phyloP scores from a whole-genome alignment of 768 basidiomycete genomes.

The Stropharia rugosoannulata region DNA sequence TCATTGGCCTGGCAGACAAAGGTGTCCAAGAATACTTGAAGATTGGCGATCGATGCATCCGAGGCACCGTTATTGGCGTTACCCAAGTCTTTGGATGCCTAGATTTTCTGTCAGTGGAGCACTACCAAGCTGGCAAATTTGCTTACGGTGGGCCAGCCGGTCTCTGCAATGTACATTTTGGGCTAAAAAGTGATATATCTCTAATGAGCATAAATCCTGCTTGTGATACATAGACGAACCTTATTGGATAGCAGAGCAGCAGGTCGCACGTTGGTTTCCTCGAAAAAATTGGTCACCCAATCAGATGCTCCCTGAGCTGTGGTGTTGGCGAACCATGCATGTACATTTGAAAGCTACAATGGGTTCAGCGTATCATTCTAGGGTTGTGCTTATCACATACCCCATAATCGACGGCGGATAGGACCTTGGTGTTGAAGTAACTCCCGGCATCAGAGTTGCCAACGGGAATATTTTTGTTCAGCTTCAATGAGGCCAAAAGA shows the following conservation, averaged over 20 bases:
- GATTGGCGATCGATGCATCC: slow-evolving; percentile 54
- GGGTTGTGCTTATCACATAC: slow-evolving; percentile 33
- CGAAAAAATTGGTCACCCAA: slow-evolving; percentile 85
- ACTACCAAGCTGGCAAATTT: not conserved
- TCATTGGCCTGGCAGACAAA: slow-evolving; percentile 89
- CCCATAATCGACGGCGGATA: slow-evolving; percentile 65
- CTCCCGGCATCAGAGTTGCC: slow-evolving; percentile 88
- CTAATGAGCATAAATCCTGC: not conserved
- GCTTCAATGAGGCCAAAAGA: slow-evolving; percentile 51
- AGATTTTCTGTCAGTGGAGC: not conserved
- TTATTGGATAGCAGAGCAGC: slow-evolving; percentile 63
- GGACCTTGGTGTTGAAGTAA: slow-evolving; percentile 71
- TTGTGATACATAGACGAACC: slow-evolving; percentile 12
- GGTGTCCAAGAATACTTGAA: slow-evolving; percentile 78
- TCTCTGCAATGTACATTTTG: slow-evolving; percentile 90
- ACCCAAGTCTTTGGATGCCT: slow-evolving; percentile 56
- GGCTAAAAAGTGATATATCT: slow-evolving; percentile 37
- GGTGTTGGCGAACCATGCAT: slow-evolving; percentile 89
- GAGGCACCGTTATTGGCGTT: slow-evolving; percentile 69
- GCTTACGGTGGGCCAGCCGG: slow-evolving; percentile 73
- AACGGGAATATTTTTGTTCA: slow-evolving; percentile 65
- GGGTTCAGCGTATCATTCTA: not conserved
- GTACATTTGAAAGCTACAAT: slow-evolving; percentile 81
- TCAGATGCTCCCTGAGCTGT: slow-evolving; percentile 66
- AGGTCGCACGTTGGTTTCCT: slow-evolving; percentile 59